Percentiles rank a stretch among this genome's conserved stretches.
Evolutionary conservation across 345 rosid genomes (phyloP).

Genomic region (Eucalyptus dawsonii): DNA sequence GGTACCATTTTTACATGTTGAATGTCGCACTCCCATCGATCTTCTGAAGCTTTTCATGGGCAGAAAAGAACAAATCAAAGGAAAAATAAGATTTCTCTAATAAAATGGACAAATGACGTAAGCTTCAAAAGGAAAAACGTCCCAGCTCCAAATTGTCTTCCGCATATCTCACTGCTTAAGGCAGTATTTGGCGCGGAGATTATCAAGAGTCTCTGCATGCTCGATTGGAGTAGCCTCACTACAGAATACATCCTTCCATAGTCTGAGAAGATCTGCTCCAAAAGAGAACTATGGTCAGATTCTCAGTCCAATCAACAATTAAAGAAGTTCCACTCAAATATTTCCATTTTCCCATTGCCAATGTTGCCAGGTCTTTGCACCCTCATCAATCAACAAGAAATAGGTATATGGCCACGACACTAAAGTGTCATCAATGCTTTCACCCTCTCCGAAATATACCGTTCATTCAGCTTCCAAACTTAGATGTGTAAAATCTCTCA

Average conservation of each 20-base stretch:
- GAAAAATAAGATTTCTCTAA: neutral
- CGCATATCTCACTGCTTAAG: constrained; percentile 4
- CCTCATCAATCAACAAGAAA: neutral
- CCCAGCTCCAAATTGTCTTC: neutral
- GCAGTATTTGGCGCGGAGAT: constrained; percentile 37
- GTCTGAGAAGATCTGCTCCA: constrained; percentile 52
- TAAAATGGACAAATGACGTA: neutral
- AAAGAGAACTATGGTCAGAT: constrained; percentile 3
- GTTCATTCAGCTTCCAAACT: neutral
- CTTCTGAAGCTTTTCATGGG: neutral
- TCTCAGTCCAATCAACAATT: neutral
- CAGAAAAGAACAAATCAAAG: neutral
- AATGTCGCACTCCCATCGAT: neutral
- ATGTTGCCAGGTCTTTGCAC: neutral
- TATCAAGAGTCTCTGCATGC: constrained; percentile 47
- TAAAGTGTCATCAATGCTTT: neutral
- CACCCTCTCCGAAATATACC: neutral
- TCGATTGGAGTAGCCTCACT: constrained; percentile 48
- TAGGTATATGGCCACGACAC: neutral
- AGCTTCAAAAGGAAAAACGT: neutral
- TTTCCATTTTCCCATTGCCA: neutral
- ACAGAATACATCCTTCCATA: constrained; percentile 67
- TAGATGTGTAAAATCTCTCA: neutral
- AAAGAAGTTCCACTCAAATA: neutral
- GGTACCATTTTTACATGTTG: neutral